Evolutionary conservation across 1,139 yeast species (phyloP).

Genomic region (Geotrichum restrictum): DNA sequence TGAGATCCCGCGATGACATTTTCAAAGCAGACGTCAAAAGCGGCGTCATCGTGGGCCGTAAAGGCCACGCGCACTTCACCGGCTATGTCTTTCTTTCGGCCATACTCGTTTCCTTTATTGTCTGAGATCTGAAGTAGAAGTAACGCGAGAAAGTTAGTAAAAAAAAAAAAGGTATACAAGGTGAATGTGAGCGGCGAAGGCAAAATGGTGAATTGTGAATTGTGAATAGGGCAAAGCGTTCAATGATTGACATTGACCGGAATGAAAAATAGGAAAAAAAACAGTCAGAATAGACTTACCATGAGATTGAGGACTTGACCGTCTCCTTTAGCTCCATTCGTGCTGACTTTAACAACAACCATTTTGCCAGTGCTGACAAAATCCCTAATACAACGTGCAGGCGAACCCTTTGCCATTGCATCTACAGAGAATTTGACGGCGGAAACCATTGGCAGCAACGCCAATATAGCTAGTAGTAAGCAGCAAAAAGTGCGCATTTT

Average conservation of each 20-base stretch:
- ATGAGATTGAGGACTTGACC: slow-evolving; percentile 70
- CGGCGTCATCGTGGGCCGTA: slow-evolving; percentile 76
- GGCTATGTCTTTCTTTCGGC: slow-evolving; percentile 44
- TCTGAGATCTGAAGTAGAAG: slow-evolving; percentile 33
- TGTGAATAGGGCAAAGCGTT: too few relatives aligned
- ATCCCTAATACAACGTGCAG: slow-evolving; percentile 78
- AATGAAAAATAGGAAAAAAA: too few relatives aligned
- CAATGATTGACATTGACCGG: too few relatives aligned
- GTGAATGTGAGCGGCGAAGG: too few relatives aligned
- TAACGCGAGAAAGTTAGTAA: neutral
- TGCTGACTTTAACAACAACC: slow-evolving; percentile 74
- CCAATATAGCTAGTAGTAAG: slow-evolving; percentile 2
- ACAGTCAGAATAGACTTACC: slow-evolving; percentile 22
- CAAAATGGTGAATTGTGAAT: too few relatives aligned
- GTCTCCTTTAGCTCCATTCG: slow-evolving; percentile 74
- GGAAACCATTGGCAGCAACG: slow-evolving; percentile 27
- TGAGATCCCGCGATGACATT: slow-evolving; percentile 48
- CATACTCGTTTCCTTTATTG: slow-evolving; percentile 41
- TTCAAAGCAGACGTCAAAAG: slow-evolving; percentile 87
- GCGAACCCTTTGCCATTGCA: slow-evolving; percentile 33
- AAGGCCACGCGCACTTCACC: slow-evolving; percentile 72
- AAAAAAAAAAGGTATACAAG: neutral
- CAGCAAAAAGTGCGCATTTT: neutral
- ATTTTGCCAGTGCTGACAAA: slow-evolving; percentile 78
- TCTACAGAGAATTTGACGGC: slow-evolving; percentile 39